These are phyloP conservation scores for Pseudognaphalium luteoalbum DNA, from an alignment of 129 eudicot genomes.

Conservation along the genomic window DNA sequence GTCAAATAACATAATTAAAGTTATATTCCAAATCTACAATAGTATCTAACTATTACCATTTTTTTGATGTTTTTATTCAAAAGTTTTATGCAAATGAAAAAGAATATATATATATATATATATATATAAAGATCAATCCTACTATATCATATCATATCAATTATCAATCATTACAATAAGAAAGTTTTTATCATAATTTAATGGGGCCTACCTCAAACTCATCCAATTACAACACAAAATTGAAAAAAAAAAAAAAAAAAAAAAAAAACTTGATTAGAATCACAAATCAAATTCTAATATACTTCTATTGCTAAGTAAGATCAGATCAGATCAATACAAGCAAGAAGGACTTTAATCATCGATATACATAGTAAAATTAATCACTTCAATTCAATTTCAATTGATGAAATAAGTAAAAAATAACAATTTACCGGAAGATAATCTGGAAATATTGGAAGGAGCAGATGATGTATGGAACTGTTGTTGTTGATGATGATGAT, in stretches of 20 bases:
- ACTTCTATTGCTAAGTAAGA: background rate
- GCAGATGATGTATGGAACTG: constrained; percentile 6
- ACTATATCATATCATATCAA: too few relatives aligned
- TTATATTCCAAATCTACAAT: background rate
- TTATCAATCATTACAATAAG: background rate
- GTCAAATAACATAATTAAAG: background rate
- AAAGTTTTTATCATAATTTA: background rate
- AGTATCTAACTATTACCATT: background rate
- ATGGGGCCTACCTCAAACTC: background rate
- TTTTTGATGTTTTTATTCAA: too few relatives aligned
- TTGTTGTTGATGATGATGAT: constrained; percentile 35
- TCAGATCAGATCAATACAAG: background rate
- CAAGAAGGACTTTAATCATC: background rate
- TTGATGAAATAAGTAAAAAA: background rate
- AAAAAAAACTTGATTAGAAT: background rate
- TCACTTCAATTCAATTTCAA: background rate
- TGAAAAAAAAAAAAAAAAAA: too few relatives aligned
- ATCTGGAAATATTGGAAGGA: constrained; percentile 67
- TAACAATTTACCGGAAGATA: constrained; percentile 73
- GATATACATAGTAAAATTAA: background rate
- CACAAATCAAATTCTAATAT: background rate
- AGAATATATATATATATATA: background rate
- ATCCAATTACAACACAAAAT: background rate
- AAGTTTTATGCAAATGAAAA: background rate
- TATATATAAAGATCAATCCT: too few relatives aligned